Evolutionary conservation across 805 yeast species (phyloP), one percentile per base, ranked within the genome.

Genomic region (Yarrowia keelungensis): DNA sequence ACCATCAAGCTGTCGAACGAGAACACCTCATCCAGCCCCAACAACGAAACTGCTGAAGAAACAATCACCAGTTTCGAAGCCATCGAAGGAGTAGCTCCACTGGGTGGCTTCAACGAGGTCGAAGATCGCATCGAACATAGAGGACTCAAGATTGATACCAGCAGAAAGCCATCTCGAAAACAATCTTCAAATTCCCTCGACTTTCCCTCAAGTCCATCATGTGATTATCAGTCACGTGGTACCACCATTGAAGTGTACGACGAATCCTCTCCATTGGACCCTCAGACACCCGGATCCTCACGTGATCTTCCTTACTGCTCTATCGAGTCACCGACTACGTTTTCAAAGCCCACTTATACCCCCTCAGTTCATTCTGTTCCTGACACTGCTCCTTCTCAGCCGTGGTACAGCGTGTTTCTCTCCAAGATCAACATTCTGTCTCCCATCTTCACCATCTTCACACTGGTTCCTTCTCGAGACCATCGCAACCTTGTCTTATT

Each of bases 341-440:
- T 35, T 1, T 16, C 53, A 8, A 61, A 61, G 15, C 59, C 59
- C 7, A 22, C 11, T 5, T 53, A 39, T 14, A 19, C 59, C 14
- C 59, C 59, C 8, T 53, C 59, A 12, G 19, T 53, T 15, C 59
- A 53, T 10, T 53, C 59, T 19, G 59, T 53, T n/a, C 59, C 45
- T 1, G 59, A 53, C n/a, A 53, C 45, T 1, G 15, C 45, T 2
- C 58, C 58, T 19, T 36, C 45, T 8, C 43, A 12, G 11, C 45
- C 19, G 5, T 53, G 59, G 59, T 39, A 53, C 19, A 14, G 16
- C 1, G 0, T 1, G 16, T n/a, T 41, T n/a, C n/a, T 43, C n/a
- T 41, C 47, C 10, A 45, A 59, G 14, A 16, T 62, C 32, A 62
- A 62, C 56, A 39, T 62, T 10, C 14, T 62, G 35, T 62, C 67